Evolutionary conservation across 2,329 filamentous ascomycete genomes (phyloP).

Genomic region (Diaporthe helianthi): DNA sequence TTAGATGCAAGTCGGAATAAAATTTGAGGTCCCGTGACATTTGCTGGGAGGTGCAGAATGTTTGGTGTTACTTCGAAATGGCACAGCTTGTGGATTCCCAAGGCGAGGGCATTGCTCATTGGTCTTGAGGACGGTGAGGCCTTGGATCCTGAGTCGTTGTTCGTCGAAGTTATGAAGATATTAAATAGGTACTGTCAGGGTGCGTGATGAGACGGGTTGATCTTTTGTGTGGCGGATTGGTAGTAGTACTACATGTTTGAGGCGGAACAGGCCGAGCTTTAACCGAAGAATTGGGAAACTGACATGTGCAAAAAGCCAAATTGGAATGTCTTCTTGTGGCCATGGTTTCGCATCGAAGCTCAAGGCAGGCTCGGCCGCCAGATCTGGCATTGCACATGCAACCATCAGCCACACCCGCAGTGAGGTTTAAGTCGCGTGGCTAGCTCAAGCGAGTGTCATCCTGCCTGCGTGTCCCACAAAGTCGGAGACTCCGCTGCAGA

Average conservation of each 20-base stretch:
- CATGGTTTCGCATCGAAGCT: background rate
- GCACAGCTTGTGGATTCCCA: background rate
- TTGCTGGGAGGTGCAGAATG: background rate
- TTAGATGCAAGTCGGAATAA: background rate
- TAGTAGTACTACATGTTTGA: too few relatives aligned
- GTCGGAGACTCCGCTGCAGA: too few relatives aligned
- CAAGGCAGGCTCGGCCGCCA: background rate
- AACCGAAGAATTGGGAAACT: too few relatives aligned
- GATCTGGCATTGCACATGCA: background rate
- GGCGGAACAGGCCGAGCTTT: too few relatives aligned
- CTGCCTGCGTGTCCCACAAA: background rate
- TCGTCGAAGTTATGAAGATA: too few relatives aligned
- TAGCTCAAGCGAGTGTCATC: too few relatives aligned
- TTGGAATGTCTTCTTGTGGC: too few relatives aligned
- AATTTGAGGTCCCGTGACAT: background rate
- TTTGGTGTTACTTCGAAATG: background rate
- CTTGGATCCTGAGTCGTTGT: background rate
- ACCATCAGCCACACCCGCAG: too few relatives aligned
- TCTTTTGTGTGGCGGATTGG: too few relatives aligned
- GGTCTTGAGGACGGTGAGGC: too few relatives aligned
- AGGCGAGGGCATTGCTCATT: background rate
- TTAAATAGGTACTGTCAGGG: too few relatives aligned
- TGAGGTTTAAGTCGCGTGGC: too few relatives aligned
- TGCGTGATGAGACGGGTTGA: background rate
- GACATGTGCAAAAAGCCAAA: background rate